Percentiles rank a stretch among this genome's conserved stretches.
Evolutionary conservation across 2,329 filamentous ascomycete species (phyloP).

Genomic region (Teratosphaeria epicoccoides): DNA sequence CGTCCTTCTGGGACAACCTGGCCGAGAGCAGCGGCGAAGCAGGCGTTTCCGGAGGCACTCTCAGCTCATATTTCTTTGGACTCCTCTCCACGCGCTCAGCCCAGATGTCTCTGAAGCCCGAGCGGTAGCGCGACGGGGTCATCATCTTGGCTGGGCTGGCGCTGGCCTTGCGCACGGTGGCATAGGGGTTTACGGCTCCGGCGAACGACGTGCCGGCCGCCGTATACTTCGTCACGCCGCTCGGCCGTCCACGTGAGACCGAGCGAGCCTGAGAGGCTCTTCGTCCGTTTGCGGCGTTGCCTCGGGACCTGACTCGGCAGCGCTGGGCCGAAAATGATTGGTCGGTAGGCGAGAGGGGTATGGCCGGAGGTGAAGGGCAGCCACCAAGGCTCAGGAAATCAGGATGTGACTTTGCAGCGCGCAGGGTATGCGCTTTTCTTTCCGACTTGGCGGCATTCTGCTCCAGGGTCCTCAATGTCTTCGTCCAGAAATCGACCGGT

Average conservation of each 20-base stretch:
- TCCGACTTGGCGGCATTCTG: slow-evolving; percentile 37
- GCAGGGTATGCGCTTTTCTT: slow-evolving; percentile 32
- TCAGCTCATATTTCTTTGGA: slow-evolving; percentile 40
- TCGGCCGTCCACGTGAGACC: slow-evolving; percentile 23
- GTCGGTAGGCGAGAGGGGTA: slow-evolving; percentile 19
- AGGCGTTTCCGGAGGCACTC: slow-evolving; percentile 33
- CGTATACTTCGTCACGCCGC: slow-evolving; percentile 22
- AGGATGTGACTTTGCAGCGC: slow-evolving; percentile 23
- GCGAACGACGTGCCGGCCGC: slow-evolving; percentile 2
- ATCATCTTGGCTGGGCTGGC: slow-evolving; percentile 41
- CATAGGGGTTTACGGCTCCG: slow-evolving; percentile 11
- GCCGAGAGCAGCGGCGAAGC: slow-evolving; percentile 38
- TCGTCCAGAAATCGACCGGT: slow-evolving; percentile 43
- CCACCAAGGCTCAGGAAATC: slow-evolving; percentile 28
- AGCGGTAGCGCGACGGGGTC: slow-evolving; percentile 39
- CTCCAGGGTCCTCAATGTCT: slow-evolving; percentile 41
- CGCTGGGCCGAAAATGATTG: slow-evolving; percentile 22
- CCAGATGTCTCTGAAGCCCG: slow-evolving; percentile 41
- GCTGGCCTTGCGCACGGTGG: slow-evolving; percentile 22
- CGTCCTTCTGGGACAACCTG: slow-evolving; percentile 31
- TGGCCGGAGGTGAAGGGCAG: slow-evolving; percentile 24
- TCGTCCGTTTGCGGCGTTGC: slow-evolving; percentile 21
- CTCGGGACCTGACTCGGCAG: slow-evolving; percentile 10
- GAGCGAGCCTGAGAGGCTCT: slow-evolving; percentile 19
- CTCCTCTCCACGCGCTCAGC: slow-evolving; percentile 38